Conservation (phyloP, 768 basidiomycete species). For the Trametes cingulata region DNA sequence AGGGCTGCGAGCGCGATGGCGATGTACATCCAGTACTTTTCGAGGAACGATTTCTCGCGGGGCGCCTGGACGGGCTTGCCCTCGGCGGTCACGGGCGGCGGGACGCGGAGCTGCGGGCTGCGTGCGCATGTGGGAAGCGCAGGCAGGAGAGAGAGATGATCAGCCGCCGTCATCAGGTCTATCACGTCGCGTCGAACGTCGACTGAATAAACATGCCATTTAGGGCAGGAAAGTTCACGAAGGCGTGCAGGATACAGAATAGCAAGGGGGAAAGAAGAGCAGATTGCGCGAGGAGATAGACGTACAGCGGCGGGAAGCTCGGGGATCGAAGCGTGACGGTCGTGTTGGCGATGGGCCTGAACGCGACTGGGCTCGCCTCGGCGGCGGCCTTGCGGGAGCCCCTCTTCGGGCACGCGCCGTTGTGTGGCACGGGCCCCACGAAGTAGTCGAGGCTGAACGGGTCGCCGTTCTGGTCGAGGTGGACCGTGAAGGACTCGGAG, state of each 20-base stretch:
- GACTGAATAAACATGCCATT: neutral
- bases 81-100: slow-evolving; percentile 64
- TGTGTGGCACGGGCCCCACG: slow-evolving; percentile 63
- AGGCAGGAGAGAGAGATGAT: neutral
- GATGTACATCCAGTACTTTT: slow-evolving; percentile 92
- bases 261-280: neutral
- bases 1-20: slow-evolving; percentile 60
- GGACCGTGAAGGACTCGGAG: slow-evolving; percentile 59
- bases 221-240: neutral
- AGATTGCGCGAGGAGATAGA: slow-evolving; percentile 5
- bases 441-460: slow-evolving; percentile 77
- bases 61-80: slow-evolving; percentile 62
- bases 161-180: slow-evolving; percentile 5
- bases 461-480: slow-evolving; percentile 43
- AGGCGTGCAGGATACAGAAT: neutral
- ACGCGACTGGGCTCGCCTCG: slow-evolving; percentile 19
- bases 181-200: neutral
- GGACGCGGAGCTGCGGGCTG: slow-evolving; percentile 69
- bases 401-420: slow-evolving; percentile 58
- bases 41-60: slow-evolving; percentile 76
- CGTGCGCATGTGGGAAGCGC: neutral
- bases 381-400: slow-evolving; percentile 11
- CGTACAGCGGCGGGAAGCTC: slow-evolving; percentile 59
- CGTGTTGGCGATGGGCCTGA: slow-evolving; percentile 48
- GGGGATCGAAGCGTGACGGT: slow-evolving; percentile 50